Percentiles rank a stretch among this genome's conserved stretches.
These are phyloP conservation scores for Magnolia kwangsiensis DNA, from an alignment of 164 flowering plant species.

Conservation along the genomic window DNA sequence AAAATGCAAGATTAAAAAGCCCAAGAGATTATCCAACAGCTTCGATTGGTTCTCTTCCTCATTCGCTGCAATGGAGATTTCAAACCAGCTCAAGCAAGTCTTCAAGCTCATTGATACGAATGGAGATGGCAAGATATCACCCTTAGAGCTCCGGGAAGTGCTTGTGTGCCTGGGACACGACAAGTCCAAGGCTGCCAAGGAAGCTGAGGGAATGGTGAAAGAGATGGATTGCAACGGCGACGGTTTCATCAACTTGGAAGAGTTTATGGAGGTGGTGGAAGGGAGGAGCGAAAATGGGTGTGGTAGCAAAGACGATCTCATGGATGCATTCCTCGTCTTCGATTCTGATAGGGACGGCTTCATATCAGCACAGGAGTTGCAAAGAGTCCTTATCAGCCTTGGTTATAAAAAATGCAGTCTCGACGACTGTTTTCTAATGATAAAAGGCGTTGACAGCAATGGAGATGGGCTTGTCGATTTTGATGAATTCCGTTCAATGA, in stretches of 20 bases:
- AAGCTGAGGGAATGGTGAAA: constrained; percentile 54
- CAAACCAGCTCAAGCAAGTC: constrained; percentile 50
- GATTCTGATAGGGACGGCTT: constrained; percentile 53
- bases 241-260: constrained; percentile 63
- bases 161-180: constrained; percentile 52
- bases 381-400: constrained; percentile 40
- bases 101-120: constrained; percentile 62
- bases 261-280: constrained; percentile 48
- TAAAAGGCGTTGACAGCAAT: constrained; percentile 58
- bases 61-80: constrained; percentile 41
- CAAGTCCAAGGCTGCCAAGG: constrained; percentile 33
- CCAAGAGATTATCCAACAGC: constrained; percentile 23
- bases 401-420: constrained; percentile 42
- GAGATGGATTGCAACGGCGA: constrained; percentile 58
- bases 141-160: constrained; percentile 48
- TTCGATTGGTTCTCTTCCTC: constrained; percentile 30
- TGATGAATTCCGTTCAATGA: constrained; percentile 62
- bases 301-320: constrained; percentile 26
- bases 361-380: constrained; percentile 58
- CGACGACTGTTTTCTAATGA: constrained; percentile 50
- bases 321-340: constrained; percentile 58
- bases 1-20: constrained; percentile 19
- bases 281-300: background rate
- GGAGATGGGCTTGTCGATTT: constrained; percentile 72
- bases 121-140: constrained; percentile 67